Evolutionary conservation across 345 rosid genomes (phyloP).

Genomic region (Gossypium australe): DNA sequence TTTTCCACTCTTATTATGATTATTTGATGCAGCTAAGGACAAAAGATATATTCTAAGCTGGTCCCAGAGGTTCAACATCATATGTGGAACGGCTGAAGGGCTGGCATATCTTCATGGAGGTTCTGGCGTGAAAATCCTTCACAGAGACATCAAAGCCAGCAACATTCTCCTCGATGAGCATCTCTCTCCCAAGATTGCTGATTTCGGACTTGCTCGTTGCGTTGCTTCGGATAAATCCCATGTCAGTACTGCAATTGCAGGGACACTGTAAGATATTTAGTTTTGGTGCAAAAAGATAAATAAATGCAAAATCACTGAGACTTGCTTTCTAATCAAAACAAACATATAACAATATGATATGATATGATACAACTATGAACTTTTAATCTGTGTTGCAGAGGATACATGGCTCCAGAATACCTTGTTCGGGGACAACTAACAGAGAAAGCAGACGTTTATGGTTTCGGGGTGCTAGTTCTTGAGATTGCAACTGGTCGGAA

Average conservation of each 20-base stretch:
- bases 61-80: constrained; percentile 35
- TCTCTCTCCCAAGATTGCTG: constrained; percentile 43
- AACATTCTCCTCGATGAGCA: constrained; percentile 47
- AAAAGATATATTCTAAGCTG: constrained; percentile 27
- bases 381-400: constrained; percentile 24
- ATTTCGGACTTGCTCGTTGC: constrained; percentile 49
- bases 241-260: constrained; percentile 52
- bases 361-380: too few species aligned
- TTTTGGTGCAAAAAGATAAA: background rate
- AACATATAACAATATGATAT: too few species aligned
- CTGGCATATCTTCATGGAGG: constrained; percentile 52
- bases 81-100: constrained; percentile 46
- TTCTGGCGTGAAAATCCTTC: constrained; percentile 34
- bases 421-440: constrained; percentile 46
- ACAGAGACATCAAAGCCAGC: constrained; percentile 52
- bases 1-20: background rate
- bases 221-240: constrained; percentile 43
- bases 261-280: constrained; percentile 37
- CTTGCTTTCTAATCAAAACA: too few species aligned
- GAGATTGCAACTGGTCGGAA: constrained; percentile 42
- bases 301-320: too few species aligned
- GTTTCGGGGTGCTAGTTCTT: constrained; percentile 43
- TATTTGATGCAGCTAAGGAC: constrained; percentile 27
- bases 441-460: constrained; percentile 50
- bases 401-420: constrained; percentile 60